Evolutionary conservation across 768 basidiomycete genomes (phyloP), one percentile per base, ranked within the genome.

Genomic region (Daedalea quercina): DNA sequence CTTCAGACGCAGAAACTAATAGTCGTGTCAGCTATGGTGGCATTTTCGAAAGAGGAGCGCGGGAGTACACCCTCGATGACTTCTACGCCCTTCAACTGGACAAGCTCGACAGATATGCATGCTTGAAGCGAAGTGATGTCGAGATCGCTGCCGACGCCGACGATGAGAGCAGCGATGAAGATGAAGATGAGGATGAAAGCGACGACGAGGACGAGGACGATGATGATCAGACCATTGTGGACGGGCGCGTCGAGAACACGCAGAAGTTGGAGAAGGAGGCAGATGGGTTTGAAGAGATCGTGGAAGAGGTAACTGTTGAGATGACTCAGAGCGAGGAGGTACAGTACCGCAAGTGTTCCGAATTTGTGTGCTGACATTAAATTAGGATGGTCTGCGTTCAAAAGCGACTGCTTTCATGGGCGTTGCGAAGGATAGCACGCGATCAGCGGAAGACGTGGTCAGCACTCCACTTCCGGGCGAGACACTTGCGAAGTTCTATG

Each of bases 31-130:
- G 90, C 51, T 94, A 94, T 61, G 91, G 93, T 9, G 92, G 93
- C 0, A 94, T 94, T 17, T 87, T 82, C 59, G 94, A 95, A 67
- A 76, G 80, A 15, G 87, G 90, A 0, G 76, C 86, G 12, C 78
- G 81, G 22, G 93, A 96, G 67, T 93, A 88, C 58, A 94, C 92
- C 0, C 72, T 96, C 6, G 91, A 94, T 62, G 94, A 95, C 61
- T 96, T 94, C 62, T 74, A 92, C 67, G 74, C 79, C 1, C 68
- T 96, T 11, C 79, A 83, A 53, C 74, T 96, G 19, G 91, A 94
- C 61, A 94, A 94, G 66, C 71, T 94, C 68, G 93, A 94, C 37
- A 70, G 76, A 9, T 94, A 80, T 61, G 65, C 74, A 1, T 92
- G 90, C 59, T 71, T 94, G 60, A 89, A 86, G 66, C 72, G 77